A percentile compares a stretch with the other conserved stretches of the same genome.
Conservation (phyloP, 345 rosid species). For the Dimocarpus longan region DNA sequence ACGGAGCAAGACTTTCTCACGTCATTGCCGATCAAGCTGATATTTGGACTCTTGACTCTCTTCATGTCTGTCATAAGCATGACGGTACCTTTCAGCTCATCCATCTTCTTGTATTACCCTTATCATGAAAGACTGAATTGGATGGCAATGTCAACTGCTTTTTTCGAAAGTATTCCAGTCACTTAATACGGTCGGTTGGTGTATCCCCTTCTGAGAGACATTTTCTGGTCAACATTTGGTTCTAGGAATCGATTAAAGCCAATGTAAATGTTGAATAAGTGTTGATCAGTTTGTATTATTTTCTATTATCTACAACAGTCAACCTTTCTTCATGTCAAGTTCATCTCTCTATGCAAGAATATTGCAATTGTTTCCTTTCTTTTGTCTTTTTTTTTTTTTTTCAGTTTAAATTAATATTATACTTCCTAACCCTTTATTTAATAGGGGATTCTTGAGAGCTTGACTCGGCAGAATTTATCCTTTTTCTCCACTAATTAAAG, state of each 20-base stretch:
- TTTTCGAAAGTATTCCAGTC: neutral
- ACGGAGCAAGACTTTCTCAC: neutral
- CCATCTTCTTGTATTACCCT: neutral
- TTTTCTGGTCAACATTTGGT: neutral
- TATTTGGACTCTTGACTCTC: neutral
- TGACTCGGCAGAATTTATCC: too few species aligned
- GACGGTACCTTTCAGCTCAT: constrained; percentile 5
- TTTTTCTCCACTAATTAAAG: too few species aligned
- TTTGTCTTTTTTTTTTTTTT: too few species aligned
- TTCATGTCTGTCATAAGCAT: constrained; percentile 1
- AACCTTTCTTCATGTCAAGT: too few species aligned
- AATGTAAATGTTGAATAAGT: too few species aligned
- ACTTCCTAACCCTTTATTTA: too few species aligned
- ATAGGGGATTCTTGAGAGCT: too few species aligned
- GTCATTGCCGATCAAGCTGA: neutral
- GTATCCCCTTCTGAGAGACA: neutral
- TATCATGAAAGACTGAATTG: neutral
- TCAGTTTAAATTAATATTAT: too few species aligned
- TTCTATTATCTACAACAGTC: too few species aligned
- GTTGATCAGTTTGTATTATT: too few species aligned
- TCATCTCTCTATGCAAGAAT: too few species aligned
- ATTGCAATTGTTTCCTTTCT: too few species aligned
- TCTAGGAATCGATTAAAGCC: neutral
- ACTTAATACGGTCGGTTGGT: neutral
- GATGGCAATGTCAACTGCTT: neutral